Base-by-base conservation (phyloP, 192 early-diverging fungal genomes). In the Dimargaris cristalligena region DNA sequence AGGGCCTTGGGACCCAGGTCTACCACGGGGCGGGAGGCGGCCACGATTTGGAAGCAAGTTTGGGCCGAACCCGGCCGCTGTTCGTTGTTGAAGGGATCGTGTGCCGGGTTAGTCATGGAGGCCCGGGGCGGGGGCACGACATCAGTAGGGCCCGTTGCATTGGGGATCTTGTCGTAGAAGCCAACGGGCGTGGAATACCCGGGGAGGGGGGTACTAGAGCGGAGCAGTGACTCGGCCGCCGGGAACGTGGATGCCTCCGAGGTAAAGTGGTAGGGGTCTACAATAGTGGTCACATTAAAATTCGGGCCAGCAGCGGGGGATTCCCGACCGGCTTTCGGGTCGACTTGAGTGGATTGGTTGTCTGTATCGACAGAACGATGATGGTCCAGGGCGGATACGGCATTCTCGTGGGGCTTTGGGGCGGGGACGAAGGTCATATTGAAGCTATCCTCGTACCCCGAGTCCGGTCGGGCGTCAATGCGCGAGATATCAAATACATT, bases 401-500 rank as follows among this genome's bases (percentile, higher is more conserved):
- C 38, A 6, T 41, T 16, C 38, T 16, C 8, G 30, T 23, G 50
- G 13, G 50, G 50, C 14, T 16, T 14, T 2, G 50, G 50, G 6
- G 50, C 50, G 28, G 50, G 50, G 2, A 52, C 50, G 30, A 2
- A 52, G 14, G 50, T 16, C 26, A 52, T 26, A 16, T 52, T 23
- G 50, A 52, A 52, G 23, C 50, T 52, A 14, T 52, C 50, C 2
- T 30, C 26, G 30, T 25, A 52, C 22, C 22, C 14, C 22, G 30
- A 52, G 14, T 52, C 50, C 23, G 50, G 28, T 26, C 13, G 22
- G 4, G 50, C 22, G 6, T 16, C 50, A 8, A 52, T 52, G 2
- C 14, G 50, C 14, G 50, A 52, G 14, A 52, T 52, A 26, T 52
- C 50, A 30, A 52, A 52, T 14, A 52, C 28, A 26, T 26, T 52